Percentiles rank a stretch among this genome's conserved stretches.
Evolutionary conservation across 1,284 basidiomycete genomes (phyloP).

Genomic region (Apiotrichum mycotoxinovorans): DNA sequence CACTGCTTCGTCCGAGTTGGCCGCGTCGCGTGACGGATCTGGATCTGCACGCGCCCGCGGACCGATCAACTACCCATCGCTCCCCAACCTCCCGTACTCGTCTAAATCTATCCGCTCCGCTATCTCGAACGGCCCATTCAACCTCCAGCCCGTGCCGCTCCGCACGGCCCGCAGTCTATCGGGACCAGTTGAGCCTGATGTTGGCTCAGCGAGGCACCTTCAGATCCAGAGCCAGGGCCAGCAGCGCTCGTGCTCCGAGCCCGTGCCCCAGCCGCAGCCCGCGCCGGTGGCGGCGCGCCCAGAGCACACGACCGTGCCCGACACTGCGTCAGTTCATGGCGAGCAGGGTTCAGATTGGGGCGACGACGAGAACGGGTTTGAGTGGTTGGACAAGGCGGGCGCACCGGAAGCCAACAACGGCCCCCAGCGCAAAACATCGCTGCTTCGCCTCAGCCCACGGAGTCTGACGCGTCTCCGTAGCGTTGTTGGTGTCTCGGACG

Average conservation of each 20-base stretch:
- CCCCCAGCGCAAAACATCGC: background rate
- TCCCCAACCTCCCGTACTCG: background rate
- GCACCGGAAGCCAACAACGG: conserved; percentile 34
- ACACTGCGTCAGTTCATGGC: conserved; percentile 39
- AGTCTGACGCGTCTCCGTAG: conserved; percentile 8
- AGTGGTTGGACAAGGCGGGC: conserved; percentile 42
- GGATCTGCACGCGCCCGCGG: background rate
- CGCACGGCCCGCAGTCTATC: conserved; percentile 8
- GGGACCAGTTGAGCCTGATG: background rate
- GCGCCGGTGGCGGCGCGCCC: conserved; percentile 10
- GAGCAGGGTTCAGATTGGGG: conserved; percentile 49
- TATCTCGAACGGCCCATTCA: conserved; percentile 14
- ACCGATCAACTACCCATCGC: background rate
- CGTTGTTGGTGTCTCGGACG: background rate
- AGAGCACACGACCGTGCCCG: conserved; percentile 19
- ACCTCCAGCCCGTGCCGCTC: conserved; percentile 18
- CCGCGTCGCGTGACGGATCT: background rate
- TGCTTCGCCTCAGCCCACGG: background rate
- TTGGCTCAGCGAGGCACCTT: background rate
- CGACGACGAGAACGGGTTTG: conserved; percentile 43
- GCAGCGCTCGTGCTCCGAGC: background rate
- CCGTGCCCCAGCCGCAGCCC: conserved; percentile 1
- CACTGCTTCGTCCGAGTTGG: too few species aligned
- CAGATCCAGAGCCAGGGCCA: background rate
- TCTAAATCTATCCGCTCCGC: conserved; percentile 8